A percentile compares a stretch with the other conserved stretches of the same genome.
Conservation (phyloP, 2,329 filamentous ascomycete species). For the Ilyonectria destructans region DNA sequence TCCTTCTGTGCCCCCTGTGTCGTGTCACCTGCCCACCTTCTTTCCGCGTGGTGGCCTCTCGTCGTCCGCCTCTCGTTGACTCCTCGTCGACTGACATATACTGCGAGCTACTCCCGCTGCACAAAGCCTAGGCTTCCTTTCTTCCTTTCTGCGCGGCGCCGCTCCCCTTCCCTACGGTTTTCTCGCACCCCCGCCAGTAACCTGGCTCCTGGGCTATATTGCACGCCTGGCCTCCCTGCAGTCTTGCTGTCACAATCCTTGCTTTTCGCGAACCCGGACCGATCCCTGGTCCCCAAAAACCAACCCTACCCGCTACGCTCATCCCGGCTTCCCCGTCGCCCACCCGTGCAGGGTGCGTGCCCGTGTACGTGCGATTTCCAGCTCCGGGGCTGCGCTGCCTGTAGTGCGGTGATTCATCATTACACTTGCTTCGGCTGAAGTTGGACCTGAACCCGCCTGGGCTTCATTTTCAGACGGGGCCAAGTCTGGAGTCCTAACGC, state of each 20-base stretch:
- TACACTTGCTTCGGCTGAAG: slow-evolving; percentile 44
- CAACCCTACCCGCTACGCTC: slow-evolving; percentile 33
- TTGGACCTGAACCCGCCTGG: slow-evolving; percentile 23
- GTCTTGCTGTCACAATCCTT: slow-evolving; percentile 24
- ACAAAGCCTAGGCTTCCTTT: slow-evolving; percentile 9
- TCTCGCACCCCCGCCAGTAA: slow-evolving; percentile 14
- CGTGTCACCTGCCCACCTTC: slow-evolving; percentile 29
- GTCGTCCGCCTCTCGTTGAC: slow-evolving; percentile 7
- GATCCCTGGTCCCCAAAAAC: slow-evolving; percentile 39
- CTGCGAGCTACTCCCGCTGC: not conserved
- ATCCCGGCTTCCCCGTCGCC: slow-evolving; percentile 48
- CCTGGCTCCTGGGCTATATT: slow-evolving; percentile 23
- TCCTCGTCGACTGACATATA: not conserved
- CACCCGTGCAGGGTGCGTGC: slow-evolving; percentile 40
- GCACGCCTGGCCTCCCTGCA: slow-evolving; percentile 7
- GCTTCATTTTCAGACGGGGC: slow-evolving; percentile 29
- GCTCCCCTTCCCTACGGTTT: slow-evolving; percentile 15
- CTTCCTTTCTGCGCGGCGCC: slow-evolving; percentile 12
- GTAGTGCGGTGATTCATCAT: slow-evolving; percentile 32
- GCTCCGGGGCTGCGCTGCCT: slow-evolving; percentile 14
- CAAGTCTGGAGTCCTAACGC: slow-evolving; percentile 22
- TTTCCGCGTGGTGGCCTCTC: slow-evolving; percentile 6
- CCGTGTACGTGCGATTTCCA: slow-evolving; percentile 46
- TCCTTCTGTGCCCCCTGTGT: slow-evolving; percentile 24
- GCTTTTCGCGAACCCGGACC: slow-evolving; percentile 12